Evolutionary conservation across 805 yeast genomes (phyloP), one percentile per base, ranked within the genome.

Genomic region (Wickerhamomyces ciferrii): DNA sequence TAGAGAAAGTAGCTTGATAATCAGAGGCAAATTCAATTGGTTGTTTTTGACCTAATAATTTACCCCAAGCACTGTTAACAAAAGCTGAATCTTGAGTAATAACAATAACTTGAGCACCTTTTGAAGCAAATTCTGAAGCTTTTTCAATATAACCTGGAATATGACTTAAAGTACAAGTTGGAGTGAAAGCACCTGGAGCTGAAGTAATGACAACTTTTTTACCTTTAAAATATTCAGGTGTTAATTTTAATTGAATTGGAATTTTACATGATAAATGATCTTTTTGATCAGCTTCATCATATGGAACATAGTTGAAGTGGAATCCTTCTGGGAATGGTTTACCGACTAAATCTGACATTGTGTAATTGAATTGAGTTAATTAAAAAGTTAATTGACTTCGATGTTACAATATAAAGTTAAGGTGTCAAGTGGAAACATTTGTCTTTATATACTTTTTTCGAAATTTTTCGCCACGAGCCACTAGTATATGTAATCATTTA

Each of bases 111-210:
- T 52, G 48, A 39, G 83, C 82, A 35, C 83, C 80, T 66, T 81
- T 83, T 46, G 70, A 65, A 57, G 72, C 65, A 60, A 87, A 75
- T 45, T 77, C 75, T 20, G 61, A 62, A 45, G 75, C 62, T 52
- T 78, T 69, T 48, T 68, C 59, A 48, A 84, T 63, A 69, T 69
- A 84, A 21, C 82, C 87, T 47, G 92, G 92, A 49, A 85, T 75
- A 66, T 85, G 94, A 56, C 77, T 72, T 43, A 75, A 78, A 42
- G 86, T 74, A 66, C 94, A 86, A 8, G 92, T 80, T 47, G 92
- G 95, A 24, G 96, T 86, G 74, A 86, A 87, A 11, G 96, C 94
- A 51, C 91, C 95, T 51, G 95, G 94, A 31, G 87, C 90, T 48
- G 85, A 75, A 29, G 88, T 87, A 55, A 87, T 70, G 39, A 86